Evolutionary conservation across 192 early-diverging fungal species (phyloP).

Genomic region (Chytriomyces sp.): DNA sequence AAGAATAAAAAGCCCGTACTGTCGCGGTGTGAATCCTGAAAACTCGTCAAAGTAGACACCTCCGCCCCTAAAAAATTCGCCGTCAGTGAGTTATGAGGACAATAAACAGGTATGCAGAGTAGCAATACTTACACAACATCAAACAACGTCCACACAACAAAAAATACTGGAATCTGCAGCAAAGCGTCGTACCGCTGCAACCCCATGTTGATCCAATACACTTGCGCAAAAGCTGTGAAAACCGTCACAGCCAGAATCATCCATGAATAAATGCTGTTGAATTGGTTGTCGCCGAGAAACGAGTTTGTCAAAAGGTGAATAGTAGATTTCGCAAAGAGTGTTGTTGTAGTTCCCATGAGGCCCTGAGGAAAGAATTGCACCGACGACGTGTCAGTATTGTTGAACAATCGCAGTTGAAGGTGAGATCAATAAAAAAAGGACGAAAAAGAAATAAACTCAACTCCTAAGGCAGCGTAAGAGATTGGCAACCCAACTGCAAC

Average conservation of each 20-base stretch:
- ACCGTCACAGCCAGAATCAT: constrained; percentile 72
- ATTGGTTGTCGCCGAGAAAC: constrained; percentile 76
- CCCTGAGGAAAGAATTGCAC: constrained; percentile 43
- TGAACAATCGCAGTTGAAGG: not conserved
- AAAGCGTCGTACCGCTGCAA: constrained; percentile 79
- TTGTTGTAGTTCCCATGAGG: constrained; percentile 77
- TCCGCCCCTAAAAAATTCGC: constrained; percentile 54
- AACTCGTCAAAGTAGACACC: constrained; percentile 85
- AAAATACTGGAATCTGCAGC: constrained; percentile 82
- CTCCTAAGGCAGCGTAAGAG: constrained; percentile 73
- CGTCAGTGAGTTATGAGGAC: too few relatives aligned
- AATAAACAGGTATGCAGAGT: not conserved
- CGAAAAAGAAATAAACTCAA: constrained; percentile 32
- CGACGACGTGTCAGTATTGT: not conserved
- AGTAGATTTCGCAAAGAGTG: constrained; percentile 81
- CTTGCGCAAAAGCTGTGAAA: constrained; percentile 76
- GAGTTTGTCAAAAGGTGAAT: constrained; percentile 72
- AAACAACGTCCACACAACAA: constrained; percentile 80
- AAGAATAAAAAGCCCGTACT: constrained; percentile 70
- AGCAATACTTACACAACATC: constrained; percentile 63
- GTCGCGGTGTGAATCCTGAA: constrained; percentile 60
- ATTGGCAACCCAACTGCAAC: constrained; percentile 70
- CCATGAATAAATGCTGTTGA: constrained; percentile 67
- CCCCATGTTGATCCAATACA: constrained; percentile 87
- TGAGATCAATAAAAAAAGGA: too few relatives aligned